Conservation (phyloP, 208 protist genomes). For the Crithidia fasciculata region DNA sequence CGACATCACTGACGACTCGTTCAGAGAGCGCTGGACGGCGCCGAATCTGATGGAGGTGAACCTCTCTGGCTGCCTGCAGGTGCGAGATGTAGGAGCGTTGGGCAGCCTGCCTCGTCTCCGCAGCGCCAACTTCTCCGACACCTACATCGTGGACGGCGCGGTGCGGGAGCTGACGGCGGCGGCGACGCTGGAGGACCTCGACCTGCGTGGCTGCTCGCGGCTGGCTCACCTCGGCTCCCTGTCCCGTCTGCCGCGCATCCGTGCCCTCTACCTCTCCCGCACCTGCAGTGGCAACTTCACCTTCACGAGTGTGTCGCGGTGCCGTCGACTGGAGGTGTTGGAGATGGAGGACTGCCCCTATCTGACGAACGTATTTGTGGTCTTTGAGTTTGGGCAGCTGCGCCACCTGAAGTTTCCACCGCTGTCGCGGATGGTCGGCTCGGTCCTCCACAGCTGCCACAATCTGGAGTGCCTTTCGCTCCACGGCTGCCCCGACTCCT, state of each 20-base stretch:
- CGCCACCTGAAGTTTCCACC: conserved; percentile 38
- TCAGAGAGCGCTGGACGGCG: conserved; percentile 28
- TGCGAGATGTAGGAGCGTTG: conserved; percentile 13
- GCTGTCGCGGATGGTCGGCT: conserved; percentile 35
- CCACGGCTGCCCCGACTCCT: conserved; percentile 35
- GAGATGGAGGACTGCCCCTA: conserved; percentile 48
- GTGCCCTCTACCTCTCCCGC: conserved; percentile 48
- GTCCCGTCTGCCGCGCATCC: conserved; percentile 35
- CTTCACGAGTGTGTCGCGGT: conserved; percentile 44
- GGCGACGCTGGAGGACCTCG: conserved; percentile 37
- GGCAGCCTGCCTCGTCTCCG: conserved; percentile 22
- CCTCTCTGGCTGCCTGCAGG: conserved; percentile 13
- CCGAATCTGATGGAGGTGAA: conserved; percentile 35
- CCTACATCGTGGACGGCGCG: conserved; percentile 22
- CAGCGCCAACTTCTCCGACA: conserved; percentile 27
- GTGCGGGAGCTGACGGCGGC: conserved; percentile 27
- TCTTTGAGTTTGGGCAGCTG: conserved; percentile 41
- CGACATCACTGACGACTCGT: conserved; percentile 22
- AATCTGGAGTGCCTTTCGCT: conserved; percentile 39
- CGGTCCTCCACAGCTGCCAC: conserved; percentile 42
- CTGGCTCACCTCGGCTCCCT: conserved; percentile 39
- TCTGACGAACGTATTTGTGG: conserved; percentile 37
- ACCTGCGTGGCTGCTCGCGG: conserved; percentile 38
- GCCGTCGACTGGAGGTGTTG: conserved; percentile 45
- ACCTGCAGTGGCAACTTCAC: conserved; percentile 52